Evolutionary conservation across 768 basidiomycete species (phyloP).

Genomic region (Trametes cubensis): DNA sequence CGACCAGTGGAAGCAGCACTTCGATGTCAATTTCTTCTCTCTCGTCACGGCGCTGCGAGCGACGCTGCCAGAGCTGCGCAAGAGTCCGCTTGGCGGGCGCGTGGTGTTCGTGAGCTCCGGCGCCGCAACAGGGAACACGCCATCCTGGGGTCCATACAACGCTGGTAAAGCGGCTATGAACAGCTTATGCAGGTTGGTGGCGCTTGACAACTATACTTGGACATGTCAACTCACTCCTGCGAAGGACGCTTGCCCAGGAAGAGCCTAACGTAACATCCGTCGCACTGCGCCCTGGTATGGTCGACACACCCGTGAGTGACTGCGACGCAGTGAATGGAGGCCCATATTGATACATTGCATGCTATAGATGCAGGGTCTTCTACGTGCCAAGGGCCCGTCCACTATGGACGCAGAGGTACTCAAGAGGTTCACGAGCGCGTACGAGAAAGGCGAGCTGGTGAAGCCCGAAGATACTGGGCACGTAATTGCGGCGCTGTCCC

Average conservation of each 20-base stretch:
- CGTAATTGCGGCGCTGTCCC: conserved; percentile 75
- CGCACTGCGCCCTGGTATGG: conserved; percentile 85
- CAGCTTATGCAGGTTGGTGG: conserved; percentile 68
- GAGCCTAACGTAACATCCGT: conserved; percentile 76
- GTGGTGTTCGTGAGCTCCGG: conserved; percentile 88
- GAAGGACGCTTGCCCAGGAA: conserved; percentile 81
- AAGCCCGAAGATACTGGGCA: conserved; percentile 74
- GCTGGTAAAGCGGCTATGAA: conserved; percentile 91
- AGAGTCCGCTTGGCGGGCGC: conserved; percentile 57
- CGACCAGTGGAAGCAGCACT: conserved; percentile 67
- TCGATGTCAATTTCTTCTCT: conserved; percentile 90
- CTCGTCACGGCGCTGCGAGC: conserved; percentile 69
- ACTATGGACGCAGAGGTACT: conserved; percentile 61
- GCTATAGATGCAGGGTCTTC: conserved; percentile 66
- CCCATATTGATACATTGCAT: neutral
- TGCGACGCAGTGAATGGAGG: neutral
- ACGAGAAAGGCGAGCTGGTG: conserved; percentile 70
- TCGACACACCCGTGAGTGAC: conserved; percentile 70
- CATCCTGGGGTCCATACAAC: conserved; percentile 82
- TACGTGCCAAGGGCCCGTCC: conserved; percentile 54
- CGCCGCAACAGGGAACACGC: conserved; percentile 64
- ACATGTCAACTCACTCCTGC: neutral
- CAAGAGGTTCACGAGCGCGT: conserved; percentile 56
- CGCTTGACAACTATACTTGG: neutral
- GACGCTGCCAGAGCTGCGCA: conserved; percentile 69